Conservation (phyloP, 176 grass and related monocot species). For the Raddia distichophylla region DNA sequence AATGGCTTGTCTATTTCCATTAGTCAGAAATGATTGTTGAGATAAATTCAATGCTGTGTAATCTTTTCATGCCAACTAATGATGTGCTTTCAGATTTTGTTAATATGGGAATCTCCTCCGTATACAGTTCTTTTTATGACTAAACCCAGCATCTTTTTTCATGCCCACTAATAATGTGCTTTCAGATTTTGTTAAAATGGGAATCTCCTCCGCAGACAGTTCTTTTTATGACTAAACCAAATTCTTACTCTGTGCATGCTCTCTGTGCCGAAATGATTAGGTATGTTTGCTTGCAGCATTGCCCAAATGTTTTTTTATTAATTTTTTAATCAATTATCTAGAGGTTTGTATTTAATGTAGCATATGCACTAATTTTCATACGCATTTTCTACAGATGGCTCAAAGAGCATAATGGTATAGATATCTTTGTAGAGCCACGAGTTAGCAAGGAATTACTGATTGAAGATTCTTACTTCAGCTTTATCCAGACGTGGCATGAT, state of each 20-base stretch:
- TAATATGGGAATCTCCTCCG: constrained; percentile 92
- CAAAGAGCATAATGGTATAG: constrained; percentile 71
- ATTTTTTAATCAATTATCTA: constrained; percentile 20
- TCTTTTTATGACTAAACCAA: constrained; percentile 93
- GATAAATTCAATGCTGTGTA: neutral
- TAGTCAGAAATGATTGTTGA: constrained; percentile 24
- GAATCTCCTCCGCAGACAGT: constrained; percentile 89
- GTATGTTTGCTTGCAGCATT: constrained; percentile 53
- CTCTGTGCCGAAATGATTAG: constrained; percentile 82
- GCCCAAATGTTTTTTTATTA: neutral
- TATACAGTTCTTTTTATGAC: constrained; percentile 89
- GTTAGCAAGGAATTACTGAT: constrained; percentile 73
- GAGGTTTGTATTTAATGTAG: neutral
- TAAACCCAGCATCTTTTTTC: constrained; percentile 58
- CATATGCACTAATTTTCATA: constrained; percentile 13
- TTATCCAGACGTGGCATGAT: constrained; percentile 81
- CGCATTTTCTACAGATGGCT: constrained; percentile 76
- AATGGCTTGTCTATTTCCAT: constrained; percentile 30
- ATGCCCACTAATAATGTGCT: constrained; percentile 44
- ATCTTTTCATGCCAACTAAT: constrained; percentile 48
- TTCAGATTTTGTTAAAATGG: constrained; percentile 98
- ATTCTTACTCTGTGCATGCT: constrained; percentile 72
- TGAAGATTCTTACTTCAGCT: constrained; percentile 73
- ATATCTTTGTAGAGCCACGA: constrained; percentile 85
- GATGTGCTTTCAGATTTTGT: constrained; percentile 72